Conservation (phyloP, 139 green algal species). For the Diplosphaera chodatii region DNA sequence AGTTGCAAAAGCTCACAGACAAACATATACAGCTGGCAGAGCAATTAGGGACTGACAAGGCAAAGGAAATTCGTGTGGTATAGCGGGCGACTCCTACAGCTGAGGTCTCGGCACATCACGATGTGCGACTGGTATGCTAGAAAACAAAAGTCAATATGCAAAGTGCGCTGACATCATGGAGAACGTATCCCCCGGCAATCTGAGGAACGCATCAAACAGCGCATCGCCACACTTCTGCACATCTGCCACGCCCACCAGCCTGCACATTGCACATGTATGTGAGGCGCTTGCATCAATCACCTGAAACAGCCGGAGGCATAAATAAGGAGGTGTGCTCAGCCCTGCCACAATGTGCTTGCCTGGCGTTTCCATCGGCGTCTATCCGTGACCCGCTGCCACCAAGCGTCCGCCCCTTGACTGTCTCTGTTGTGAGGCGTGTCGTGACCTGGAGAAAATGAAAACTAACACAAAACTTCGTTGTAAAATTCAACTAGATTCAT, state of each 20-base stretch:
- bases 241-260: conserved; percentile 54
- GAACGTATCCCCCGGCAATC: conserved; percentile 69
- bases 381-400: conserved; percentile 27
- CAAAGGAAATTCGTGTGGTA: conserved; percentile 25
- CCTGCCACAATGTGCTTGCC: too few relatives aligned
- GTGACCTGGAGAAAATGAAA: too few relatives aligned
- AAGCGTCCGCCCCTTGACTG: conserved; percentile 29
- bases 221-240: conserved; percentile 51
- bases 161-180: conserved; percentile 55
- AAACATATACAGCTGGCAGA: conserved; percentile 23
- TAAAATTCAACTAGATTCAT: too few relatives aligned
- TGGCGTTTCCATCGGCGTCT: conserved; percentile 16
- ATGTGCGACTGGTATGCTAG: too few relatives aligned
- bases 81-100: too few relatives aligned
- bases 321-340: too few relatives aligned
- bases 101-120: too few relatives aligned
- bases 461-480: too few relatives aligned
- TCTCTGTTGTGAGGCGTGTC: conserved; percentile 64
- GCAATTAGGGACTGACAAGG: conserved; percentile 16
- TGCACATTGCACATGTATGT: conserved; percentile 11
- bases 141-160: conserved; percentile 25
- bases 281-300: background rate
- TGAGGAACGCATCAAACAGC: conserved; percentile 72
- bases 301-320: too few relatives aligned
- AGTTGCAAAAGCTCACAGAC: conserved; percentile 53